Base-by-base conservation (phyloP, 768 basidiomycete genomes). In the Candolleomyces efflorescens region DNA sequence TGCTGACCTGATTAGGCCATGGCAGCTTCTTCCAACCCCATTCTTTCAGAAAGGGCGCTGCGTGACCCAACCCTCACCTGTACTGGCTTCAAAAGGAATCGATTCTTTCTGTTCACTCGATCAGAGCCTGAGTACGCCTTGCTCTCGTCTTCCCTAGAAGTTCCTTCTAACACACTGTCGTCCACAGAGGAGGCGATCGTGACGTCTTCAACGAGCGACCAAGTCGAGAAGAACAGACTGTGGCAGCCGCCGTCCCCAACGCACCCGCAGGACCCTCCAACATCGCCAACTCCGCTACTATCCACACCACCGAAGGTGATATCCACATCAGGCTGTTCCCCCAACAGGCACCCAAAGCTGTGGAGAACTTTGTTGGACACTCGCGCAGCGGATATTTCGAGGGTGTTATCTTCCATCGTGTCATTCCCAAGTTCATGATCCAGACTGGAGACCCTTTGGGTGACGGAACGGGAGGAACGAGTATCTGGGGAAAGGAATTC, bases 121-220 rank as follows among this genome's bases (percentile, higher is more conserved):
- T 82, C 81, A 7, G 90, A 92, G 68, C 94, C 94, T 32, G 94
- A 95, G 69, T 92, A 95, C 62, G 86, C 80, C 6, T n/a, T n/a
- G n/a, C n/a, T 32, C 27, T 32, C 32, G 32, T 2, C 5, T 5
- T 32, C 32, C 32, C 32, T 32, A 3, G 32, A 7, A 1, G 32
- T 5, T 32, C 32, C 32, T 32, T 2, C 32, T 32, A 32, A 32
- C 32, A 5, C 1, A 1, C 11, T 11, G 32, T 5, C 11, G 32
- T 32, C 11, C 32, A 32, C 68, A 95, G 92, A 72, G 83, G 84
- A 1, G 85, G 85, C 27, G 96, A 98, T 62, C 87, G 97, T 57
- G 97, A 99, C 64, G 87, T 99, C 55, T 98, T 98, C 83, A 99
- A 99, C 71, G 97, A 99, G 73, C 83, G 90, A 47, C 97, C 97